Percentiles rank a stretch among this genome's conserved stretches.
Conservation (phyloP, 345 rosid genomes). For the Bruguiera parviflora region DNA sequence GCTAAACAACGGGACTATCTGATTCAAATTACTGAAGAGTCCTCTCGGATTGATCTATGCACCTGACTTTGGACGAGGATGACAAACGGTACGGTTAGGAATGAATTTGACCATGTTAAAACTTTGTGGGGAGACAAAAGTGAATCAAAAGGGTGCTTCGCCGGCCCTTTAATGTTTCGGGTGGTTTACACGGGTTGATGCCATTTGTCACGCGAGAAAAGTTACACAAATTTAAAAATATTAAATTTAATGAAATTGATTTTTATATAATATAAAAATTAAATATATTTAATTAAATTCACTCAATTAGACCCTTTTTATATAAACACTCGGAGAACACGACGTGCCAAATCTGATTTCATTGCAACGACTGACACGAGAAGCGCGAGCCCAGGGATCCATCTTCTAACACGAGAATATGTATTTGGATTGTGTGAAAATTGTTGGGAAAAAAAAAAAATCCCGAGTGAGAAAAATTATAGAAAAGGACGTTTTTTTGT, state of each 20-base stretch:
- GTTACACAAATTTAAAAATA: too few species aligned
- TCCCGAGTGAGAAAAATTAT: too few species aligned
- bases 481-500: too few species aligned
- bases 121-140: constrained; percentile 14
- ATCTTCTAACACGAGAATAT: too few species aligned
- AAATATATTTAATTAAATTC: too few species aligned
- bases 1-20: neutral
- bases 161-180: constrained; percentile 16
- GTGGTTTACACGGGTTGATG: constrained; percentile 1
- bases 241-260: too few species aligned
- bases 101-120: neutral
- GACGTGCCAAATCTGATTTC: too few species aligned
- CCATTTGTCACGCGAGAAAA: constrained; percentile 18
- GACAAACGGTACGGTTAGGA: constrained; percentile 1
- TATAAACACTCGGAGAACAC: too few species aligned
- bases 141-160: neutral
- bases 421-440: too few species aligned
- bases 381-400: neutral
- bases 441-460: too few species aligned
- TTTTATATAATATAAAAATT: too few species aligned
- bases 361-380: neutral
- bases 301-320: too few species aligned
- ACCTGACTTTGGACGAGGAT: neutral
- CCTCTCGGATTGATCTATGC: neutral
- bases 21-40: constrained; percentile 11